Conservation (phyloP, 768 basidiomycete species). For the Tylopilus sp. region DNA sequence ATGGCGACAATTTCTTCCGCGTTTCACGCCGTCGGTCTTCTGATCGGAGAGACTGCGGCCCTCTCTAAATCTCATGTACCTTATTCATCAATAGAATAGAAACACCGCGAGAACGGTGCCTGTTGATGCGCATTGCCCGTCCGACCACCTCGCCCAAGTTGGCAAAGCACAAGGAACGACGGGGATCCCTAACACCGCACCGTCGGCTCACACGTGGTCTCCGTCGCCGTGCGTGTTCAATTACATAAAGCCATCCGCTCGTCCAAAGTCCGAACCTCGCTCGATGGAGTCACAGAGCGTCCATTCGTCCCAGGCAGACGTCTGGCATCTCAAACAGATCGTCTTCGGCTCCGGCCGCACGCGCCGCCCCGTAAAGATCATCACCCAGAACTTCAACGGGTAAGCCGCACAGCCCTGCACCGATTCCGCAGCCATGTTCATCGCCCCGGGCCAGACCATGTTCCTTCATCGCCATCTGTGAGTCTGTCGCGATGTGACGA, state of each 20-base stretch:
- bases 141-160: too few relatives aligned
- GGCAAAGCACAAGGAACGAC: too few relatives aligned
- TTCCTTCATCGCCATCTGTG: constrained; percentile 88
- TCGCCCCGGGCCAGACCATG: constrained; percentile 57
- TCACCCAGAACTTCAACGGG: constrained; percentile 86
- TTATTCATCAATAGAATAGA: too few relatives aligned
- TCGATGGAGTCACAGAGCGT: constrained; percentile 12
- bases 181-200: too few relatives aligned
- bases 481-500: not conserved
- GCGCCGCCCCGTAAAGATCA: constrained; percentile 49
- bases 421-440: not conserved
- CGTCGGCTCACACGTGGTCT: too few relatives aligned
- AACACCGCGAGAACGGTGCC: too few relatives aligned
- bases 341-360: constrained; percentile 39
- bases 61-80: not conserved
- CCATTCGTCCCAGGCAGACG: constrained; percentile 40
- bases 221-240: too few relatives aligned
- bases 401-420: constrained; percentile 33
- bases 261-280: not conserved
- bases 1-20: not conserved
- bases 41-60: not conserved
- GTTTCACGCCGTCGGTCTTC: not conserved
- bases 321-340: constrained; percentile 78
- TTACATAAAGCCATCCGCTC: not conserved
- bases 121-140: not conserved